phyloP scores from a whole-genome alignment of 257 asterid genomes.

The Gardenia jasminoides region DNA sequence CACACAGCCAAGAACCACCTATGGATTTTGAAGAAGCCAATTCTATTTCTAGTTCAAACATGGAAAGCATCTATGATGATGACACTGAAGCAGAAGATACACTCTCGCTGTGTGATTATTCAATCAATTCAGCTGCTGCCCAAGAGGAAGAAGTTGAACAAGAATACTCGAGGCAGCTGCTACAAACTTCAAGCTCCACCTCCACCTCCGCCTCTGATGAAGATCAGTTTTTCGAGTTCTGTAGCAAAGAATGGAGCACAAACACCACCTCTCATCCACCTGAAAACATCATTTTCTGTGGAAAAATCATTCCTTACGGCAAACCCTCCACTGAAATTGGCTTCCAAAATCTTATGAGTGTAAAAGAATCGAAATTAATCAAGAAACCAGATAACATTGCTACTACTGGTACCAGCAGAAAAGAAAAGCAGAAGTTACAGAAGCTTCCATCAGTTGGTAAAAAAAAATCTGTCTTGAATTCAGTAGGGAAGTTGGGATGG shows the following conservation, averaged over 20 bases:
- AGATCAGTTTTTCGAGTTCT: conserved; percentile 29
- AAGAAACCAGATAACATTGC: not conserved
- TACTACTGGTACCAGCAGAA: not conserved
- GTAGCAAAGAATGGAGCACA: conserved; percentile 26
- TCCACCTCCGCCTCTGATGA: conserved; percentile 24
- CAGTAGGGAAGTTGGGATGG: conserved; percentile 54
- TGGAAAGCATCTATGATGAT: conserved; percentile 14
- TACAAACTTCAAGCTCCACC: conserved; percentile 43
- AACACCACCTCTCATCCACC: not conserved
- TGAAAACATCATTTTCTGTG: conserved; percentile 65
- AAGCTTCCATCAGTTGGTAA: conserved; percentile 26
- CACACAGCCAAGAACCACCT: not conserved
- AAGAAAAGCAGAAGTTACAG: conserved; percentile 10
- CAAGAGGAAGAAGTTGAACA: conserved; percentile 27
- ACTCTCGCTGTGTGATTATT: conserved; percentile 56
- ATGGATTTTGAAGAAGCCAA: not conserved
- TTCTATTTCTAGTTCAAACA: conserved; percentile 2
- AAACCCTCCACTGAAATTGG: conserved; percentile 14
- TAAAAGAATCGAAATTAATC: not conserved
- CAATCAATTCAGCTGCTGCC: conserved; percentile 27
- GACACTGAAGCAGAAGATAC: conserved; percentile 49
- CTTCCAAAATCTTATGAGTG: conserved; percentile 15
- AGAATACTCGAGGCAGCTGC: conserved; percentile 25
- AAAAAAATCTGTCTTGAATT: conserved; percentile 29
- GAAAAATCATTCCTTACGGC: conserved; percentile 46